Base-by-base conservation (phyloP, 148 eudicot genomes). In the Arctostaphylos glauca region DNA sequence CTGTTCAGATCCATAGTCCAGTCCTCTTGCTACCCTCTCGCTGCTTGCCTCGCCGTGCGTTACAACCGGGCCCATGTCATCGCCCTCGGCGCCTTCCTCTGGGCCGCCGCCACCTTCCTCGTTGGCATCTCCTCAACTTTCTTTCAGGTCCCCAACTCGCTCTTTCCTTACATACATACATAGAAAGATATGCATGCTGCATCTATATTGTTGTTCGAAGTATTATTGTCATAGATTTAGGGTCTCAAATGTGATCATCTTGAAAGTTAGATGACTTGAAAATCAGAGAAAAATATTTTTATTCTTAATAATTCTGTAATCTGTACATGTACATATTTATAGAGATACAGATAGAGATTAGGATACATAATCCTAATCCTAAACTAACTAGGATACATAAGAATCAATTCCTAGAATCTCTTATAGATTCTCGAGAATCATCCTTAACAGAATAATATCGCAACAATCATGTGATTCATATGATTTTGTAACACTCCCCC, bases 61-160 rank as follows among this genome's bases (percentile, higher is more conserved):
- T 91, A 94, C 70, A 89, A 93, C 78, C 94, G 98, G 2, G 81
- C 97, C 43, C 93, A 91, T 41, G 93, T 94, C 58, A 91, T 94
- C 80, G 98, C 96, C 48, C 89, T 91, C 47, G 98, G 98, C 18
- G 95, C 98, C 14, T 86, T 92, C 46, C 93, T 93, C 58, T 94
- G 98, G 98, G 88, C 98, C 75, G 91, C 91, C 80, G 93, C 98
- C 49, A 94, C 98, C 15, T 93, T 93, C 67, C 92, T 91, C 55
- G 97, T 93, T 18, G 98, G 88, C 80, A 55, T 91, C 80, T 92
- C 97, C 74, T 74, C 89, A 85, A 91, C 96, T 54, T 94, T 94
- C 83, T 82, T 85, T 5, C 88, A 94, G 95, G 98, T 93, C 41
- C n/a, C 49, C 5, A 25, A 50, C 56, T 19, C 73, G 4, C 53